These are phyloP conservation scores for Claviceps arundinis DNA, from an alignment of 2,329 filamentous ascomycete genomes.

Conservation along the genomic window DNA sequence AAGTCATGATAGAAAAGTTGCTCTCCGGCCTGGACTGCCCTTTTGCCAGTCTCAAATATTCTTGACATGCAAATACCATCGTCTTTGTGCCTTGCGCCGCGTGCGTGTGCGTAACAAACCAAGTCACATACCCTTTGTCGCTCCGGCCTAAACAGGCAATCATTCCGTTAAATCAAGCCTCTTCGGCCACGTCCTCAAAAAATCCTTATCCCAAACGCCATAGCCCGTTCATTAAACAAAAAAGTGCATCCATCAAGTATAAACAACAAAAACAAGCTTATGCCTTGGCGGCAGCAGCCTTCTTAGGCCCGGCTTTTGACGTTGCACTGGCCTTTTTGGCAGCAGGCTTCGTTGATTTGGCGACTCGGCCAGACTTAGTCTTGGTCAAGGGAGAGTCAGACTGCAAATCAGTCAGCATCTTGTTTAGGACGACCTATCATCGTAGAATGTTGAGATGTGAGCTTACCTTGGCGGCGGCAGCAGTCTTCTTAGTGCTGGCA, in stretches of 20 bases:
- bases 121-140: slow-evolving; percentile 7
- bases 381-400: slow-evolving; percentile 51
- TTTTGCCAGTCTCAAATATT: neutral
- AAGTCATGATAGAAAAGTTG: neutral
- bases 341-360: slow-evolving; percentile 46
- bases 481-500: neutral
- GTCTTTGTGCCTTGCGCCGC: slow-evolving; percentile 9
- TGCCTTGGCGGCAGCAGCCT: slow-evolving; percentile 30
- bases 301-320: slow-evolving; percentile 33
- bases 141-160: slow-evolving; percentile 10
- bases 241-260: neutral
- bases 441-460: neutral
- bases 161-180: slow-evolving; percentile 8
- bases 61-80: slow-evolving; percentile 6
- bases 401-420: slow-evolving; percentile 1
- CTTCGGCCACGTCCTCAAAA: slow-evolving; percentile 7
- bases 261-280: slow-evolving; percentile 14
- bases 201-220: slow-evolving; percentile 20
- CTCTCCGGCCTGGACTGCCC: neutral
- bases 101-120: neutral
- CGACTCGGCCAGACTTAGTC: slow-evolving; percentile 78
- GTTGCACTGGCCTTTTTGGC: slow-evolving; percentile 33
- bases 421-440: neutral
- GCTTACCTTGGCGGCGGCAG: slow-evolving; percentile 11
- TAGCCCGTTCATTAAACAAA: slow-evolving; percentile 22